Evolutionary conservation across 2,329 filamentous ascomycete species (phyloP), one percentile per base, ranked within the genome.

Genomic region (Paracamarosporium sp.): DNA sequence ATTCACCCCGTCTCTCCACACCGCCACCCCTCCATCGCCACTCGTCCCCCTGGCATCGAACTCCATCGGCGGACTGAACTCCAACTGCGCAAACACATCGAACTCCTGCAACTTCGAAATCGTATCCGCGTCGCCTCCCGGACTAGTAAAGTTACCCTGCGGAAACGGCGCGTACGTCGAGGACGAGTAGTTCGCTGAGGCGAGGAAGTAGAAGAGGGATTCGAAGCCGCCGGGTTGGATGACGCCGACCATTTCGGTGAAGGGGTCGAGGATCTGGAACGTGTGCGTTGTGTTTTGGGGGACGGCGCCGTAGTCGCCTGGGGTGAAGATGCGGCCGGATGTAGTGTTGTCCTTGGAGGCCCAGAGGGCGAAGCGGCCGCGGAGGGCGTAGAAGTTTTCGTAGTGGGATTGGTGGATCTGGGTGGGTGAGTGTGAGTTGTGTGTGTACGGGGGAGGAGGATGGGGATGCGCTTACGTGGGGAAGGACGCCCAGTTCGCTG

Each of bases 151-250:
- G 57, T 72, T 75, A 25, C 62, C 60, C 35, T 66, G 61, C 0
- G 69, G 65, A 50, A 76, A 81, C 15, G 78, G 77, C 0, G 78
- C 73, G 47, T 71, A 59, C 4, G 70, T 77, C 3, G 62, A 53
- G 4, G 75, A 76, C 5, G 71, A 70, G 58, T 72, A 77, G 56
- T 79, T 78, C 3, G 63, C 65, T 15, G 63, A 62, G 20, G 70
- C 73, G 40, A 80, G 73, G 51, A 71, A 68, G 64, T 79, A 80
- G 67, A 82, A 82, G 4, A 81, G 73, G 2, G 78, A 71, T 71
- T 83, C 81, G 50, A 83, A 82, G n/a, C 80, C 80, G 30, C 81
- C 80, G 2, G 81, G 81, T 7, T 74, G 70, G 44, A 83, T 78
- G 0, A 81, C 73, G 2, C 81, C 81, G 1, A 79, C 73, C 65